Base-by-base conservation (phyloP, 495 filamentous ascomycete genomes). In the Aspergillus diversus region DNA sequence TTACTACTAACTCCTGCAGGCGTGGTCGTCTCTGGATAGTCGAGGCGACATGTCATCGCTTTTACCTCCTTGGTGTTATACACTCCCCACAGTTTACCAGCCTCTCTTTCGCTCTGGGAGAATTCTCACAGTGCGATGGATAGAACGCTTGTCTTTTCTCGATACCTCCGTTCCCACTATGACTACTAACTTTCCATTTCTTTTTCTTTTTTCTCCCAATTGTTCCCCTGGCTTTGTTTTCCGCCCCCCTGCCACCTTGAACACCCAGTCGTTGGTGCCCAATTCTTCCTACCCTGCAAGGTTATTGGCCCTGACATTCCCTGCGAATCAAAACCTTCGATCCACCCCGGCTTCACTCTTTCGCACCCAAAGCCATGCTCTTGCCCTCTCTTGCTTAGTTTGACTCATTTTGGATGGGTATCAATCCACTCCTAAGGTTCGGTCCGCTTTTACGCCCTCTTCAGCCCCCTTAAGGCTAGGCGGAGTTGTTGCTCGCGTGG, bases 241-340 rank as follows among this genome's bases (percentile, higher is more conserved):
- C 27, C n/a, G 16, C 63, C 47, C 57, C 48, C 62, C 69, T 67
- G 65, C 60, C 67, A 71, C 73, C 61, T 55, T 54, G 55, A 66
- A 60, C 57, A 57, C 37, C 59, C 57, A 61, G 61, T 63, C 58
- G 49, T 79, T 80, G 77, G 73, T 80, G 77, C 78, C 78, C 78
- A 80, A 80, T 75, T 69, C 62, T 58, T 52, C 33, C 33, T 31
- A 52, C 53, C 51, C 60, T 65, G 64, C 67, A 60, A 59, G 39
- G 39, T 71, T 67, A 75, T 77, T 76, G 74, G 75, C 11, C 64
- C 60, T 63, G 67, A 57, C 62, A 60, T 64, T 58, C 48, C 62
- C 67, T 67, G 57, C 61, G 61, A 63, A 64, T 73, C 49, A 62
- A 75, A 39, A 70, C 65, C 57, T 65, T 59, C 68, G 58, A 53